Conservation (phyloP, 2,329 filamentous ascomycete genomes). For the Basipetospora chlamydospora region DNA sequence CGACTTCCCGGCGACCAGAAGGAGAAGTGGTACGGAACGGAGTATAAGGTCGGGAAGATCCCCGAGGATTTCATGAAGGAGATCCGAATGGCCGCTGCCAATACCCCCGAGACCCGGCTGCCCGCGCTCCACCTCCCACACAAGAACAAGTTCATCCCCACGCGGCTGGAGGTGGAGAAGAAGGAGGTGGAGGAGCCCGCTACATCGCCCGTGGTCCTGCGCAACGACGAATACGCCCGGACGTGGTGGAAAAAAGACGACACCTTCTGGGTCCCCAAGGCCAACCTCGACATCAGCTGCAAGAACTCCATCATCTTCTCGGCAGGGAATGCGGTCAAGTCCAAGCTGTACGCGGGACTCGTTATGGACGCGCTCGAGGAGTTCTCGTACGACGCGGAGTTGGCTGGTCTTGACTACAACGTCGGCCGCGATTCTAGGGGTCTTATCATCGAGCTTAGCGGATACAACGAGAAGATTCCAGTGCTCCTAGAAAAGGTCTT, state of each 20-base stretch:
- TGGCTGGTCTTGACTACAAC: conserved; percentile 75
- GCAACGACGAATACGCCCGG: conserved; percentile 66
- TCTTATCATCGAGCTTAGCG: conserved; percentile 63
- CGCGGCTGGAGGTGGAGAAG: conserved; percentile 84
- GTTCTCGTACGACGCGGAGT: conserved; percentile 90
- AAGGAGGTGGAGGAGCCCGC: conserved; percentile 69
- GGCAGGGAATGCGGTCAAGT: conserved; percentile 63
- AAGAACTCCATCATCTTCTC: conserved; percentile 69
- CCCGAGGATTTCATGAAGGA: conserved; percentile 59
- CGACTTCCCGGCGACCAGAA: conserved; percentile 67
- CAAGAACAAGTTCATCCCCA: conserved; percentile 91
- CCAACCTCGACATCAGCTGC: conserved; percentile 68
- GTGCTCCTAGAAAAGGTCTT: conserved; percentile 85
- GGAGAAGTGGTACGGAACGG: conserved; percentile 96
- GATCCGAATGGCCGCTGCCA: conserved; percentile 48
- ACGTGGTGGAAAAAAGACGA: conserved; percentile 99
- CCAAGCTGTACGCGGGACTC: conserved; percentile 67
- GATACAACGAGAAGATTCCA: conserved; percentile 92
- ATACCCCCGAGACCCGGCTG: conserved; percentile 43
- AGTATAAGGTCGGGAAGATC: conserved; percentile 74
- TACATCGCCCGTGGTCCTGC: conserved; percentile 63
- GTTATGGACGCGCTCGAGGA: conserved; percentile 81
- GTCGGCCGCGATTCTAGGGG: conserved; percentile 61
- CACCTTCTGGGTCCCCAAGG: conserved; percentile 95
- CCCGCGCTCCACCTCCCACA: conserved; percentile 72